These are phyloP conservation scores for Yamadazyma philogaea DNA, from an alignment of 805 yeast genomes.

Conservation along the genomic window DNA sequence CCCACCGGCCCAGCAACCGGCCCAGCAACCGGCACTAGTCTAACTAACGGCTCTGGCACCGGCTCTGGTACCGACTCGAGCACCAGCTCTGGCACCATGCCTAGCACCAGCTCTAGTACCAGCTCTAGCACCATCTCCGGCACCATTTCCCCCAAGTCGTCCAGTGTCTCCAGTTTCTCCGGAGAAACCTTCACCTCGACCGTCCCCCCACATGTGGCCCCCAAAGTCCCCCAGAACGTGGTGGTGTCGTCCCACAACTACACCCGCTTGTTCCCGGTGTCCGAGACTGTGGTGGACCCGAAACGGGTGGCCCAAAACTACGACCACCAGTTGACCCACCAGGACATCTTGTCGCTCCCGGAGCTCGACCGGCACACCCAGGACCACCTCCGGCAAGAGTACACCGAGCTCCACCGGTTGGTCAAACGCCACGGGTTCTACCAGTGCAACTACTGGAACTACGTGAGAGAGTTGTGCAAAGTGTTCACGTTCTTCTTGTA, in stretches of 20 bases:
- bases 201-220: slow-evolving; percentile 16
- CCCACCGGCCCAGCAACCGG: too few relatives aligned
- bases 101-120: slow-evolving; percentile 11
- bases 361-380: slow-evolving; percentile 69
- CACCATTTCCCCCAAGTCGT: too few relatives aligned
- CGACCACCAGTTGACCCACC: slow-evolving; percentile 52
- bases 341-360: slow-evolving; percentile 61
- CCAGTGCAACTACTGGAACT: slow-evolving; percentile 69
- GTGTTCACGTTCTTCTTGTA: slow-evolving; percentile 52
- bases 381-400: slow-evolving; percentile 49
- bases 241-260: slow-evolving; percentile 38
- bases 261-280: slow-evolving; percentile 33
- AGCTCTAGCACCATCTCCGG: background rate
- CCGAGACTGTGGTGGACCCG: slow-evolving; percentile 52
- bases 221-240: slow-evolving; percentile 50
- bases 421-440: slow-evolving; percentile 61
- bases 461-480: slow-evolving; percentile 65
- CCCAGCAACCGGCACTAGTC: too few relatives aligned
- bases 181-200: background rate
- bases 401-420: slow-evolving; percentile 55
- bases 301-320: slow-evolving; percentile 49
- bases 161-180: too few relatives aligned
- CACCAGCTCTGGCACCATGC: slow-evolving; percentile 12
- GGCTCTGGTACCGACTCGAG: background rate
- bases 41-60: background rate